Percentiles rank a stretch among this genome's conserved stretches.
These are phyloP conservation scores for Boehmeria nivea DNA, from an alignment of 306 rosid species.

Conservation along the genomic window DNA sequence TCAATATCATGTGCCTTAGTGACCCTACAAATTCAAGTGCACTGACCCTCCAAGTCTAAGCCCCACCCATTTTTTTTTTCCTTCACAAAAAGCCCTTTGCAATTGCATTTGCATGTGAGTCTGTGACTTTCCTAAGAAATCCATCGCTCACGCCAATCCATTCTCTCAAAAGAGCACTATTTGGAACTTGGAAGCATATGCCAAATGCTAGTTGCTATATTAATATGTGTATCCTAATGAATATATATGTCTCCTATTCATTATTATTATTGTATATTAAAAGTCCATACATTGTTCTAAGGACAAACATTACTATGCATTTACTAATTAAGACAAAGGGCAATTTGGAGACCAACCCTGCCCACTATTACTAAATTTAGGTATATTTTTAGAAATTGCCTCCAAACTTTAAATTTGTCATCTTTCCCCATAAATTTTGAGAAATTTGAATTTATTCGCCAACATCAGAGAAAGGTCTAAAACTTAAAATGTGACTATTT, in stretches of 20 bases:
- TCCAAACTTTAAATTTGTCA: too few species aligned
- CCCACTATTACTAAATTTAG: constrained; percentile 8
- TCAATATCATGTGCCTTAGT: constrained; percentile 37
- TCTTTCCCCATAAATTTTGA: too few species aligned
- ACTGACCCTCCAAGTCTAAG: constrained; percentile 24
- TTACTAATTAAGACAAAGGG: constrained; percentile 11
- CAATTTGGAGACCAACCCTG: constrained; percentile 21
- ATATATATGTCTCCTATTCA: too few species aligned
- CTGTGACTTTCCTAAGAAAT: constrained; percentile 42
- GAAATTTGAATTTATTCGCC: too few species aligned
- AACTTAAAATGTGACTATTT: too few species aligned
- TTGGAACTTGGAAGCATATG: too few species aligned
- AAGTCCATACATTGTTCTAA: constrained; percentile 4
- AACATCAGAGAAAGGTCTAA: too few species aligned
- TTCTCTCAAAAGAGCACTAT: neutral
- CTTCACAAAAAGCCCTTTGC: constrained; percentile 10
- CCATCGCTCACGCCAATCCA: constrained; percentile 28
- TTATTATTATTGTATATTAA: too few species aligned
- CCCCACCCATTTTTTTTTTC: too few species aligned
- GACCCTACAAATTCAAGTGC: constrained; percentile 61
- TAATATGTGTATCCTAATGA: neutral
- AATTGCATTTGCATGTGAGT: constrained; percentile 63
- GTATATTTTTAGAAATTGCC: too few species aligned
- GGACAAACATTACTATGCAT: constrained; percentile 18
- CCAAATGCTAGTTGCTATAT: neutral